Evolutionary conservation across 1,139 yeast genomes (phyloP).

Genomic region (Pichia sp.): DNA sequence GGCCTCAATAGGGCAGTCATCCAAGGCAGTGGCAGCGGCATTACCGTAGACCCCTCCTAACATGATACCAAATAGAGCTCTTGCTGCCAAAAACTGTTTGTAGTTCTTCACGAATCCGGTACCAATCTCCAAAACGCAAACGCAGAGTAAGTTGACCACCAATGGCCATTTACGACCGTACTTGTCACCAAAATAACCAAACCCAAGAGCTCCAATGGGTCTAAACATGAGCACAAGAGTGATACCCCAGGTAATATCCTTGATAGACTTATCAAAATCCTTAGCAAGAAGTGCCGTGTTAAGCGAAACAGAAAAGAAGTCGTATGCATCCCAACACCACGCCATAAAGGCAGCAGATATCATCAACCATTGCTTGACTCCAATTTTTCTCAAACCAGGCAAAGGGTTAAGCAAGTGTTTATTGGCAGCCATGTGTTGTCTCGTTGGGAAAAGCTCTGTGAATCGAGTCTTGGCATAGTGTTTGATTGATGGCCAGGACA

Average conservation of each 20-base stretch:
- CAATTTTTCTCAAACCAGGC: constrained; percentile 41
- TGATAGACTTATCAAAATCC: constrained; percentile 41
- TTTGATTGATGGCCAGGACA: constrained; percentile 25
- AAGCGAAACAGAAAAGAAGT: constrained; percentile 64
- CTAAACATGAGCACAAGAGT: constrained; percentile 74
- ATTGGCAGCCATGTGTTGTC: constrained; percentile 24
- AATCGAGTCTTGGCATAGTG: constrained; percentile 36
- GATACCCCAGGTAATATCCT: constrained; percentile 70
- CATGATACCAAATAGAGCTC: constrained; percentile 60
- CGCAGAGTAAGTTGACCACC: constrained; percentile 43
- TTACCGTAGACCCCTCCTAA: constrained; percentile 70
- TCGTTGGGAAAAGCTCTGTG: constrained; percentile 37
- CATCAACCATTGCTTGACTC: constrained; percentile 51
- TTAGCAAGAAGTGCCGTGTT: constrained; percentile 51
- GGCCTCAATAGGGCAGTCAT: constrained; percentile 58
- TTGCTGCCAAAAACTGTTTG: constrained; percentile 57
- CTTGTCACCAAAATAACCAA: constrained; percentile 60
- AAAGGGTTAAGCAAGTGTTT: constrained; percentile 41
- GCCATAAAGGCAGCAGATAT: constrained; percentile 58
- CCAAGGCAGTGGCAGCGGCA: constrained; percentile 62
- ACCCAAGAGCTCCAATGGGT: constrained; percentile 68
- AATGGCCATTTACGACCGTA: constrained; percentile 73
- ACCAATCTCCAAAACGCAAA: constrained; percentile 58
- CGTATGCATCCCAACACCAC: constrained; percentile 80
- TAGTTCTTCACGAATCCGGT: constrained; percentile 67